Percentiles rank a stretch among this genome's conserved stretches.
Evolutionary conservation across 345 rosid species (phyloP).

Genomic region (Moricandia moricandioides): DNA sequence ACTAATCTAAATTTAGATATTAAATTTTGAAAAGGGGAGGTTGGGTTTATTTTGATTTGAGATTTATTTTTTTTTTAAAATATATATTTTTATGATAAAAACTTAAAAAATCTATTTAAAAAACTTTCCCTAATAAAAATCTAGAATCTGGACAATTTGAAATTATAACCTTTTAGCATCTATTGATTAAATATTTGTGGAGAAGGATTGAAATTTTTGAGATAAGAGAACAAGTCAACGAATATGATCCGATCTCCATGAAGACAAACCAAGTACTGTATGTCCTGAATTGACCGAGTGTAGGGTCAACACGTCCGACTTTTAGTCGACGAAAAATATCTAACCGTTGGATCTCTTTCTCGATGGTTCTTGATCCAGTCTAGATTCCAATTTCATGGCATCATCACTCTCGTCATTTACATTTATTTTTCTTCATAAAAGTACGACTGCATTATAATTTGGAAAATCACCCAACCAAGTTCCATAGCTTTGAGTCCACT

Average conservation of each 20-base stretch:
- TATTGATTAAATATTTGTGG: background rate
- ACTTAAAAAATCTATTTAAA: too few species aligned
- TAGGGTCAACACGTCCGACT: constrained; percentile 22
- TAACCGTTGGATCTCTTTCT: constrained; percentile 10
- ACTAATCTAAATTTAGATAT: too few species aligned
- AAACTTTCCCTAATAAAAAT: too few species aligned
- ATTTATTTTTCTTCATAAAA: background rate
- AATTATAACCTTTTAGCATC: too few species aligned
- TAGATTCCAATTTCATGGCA: background rate
- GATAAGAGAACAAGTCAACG: constrained; percentile 25
- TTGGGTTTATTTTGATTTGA: too few species aligned
- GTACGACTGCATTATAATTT: background rate
- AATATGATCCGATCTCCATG: constrained; percentile 21
- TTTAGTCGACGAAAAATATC: background rate
- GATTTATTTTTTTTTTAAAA: too few species aligned
- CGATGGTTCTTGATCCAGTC: background rate
- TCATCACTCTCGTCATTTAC: constrained; percentile 34
- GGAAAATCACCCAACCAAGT: too few species aligned
- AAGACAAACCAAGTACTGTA: constrained; percentile 24
- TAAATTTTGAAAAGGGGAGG: too few species aligned
- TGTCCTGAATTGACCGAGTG: constrained; percentile 31
- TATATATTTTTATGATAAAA: too few species aligned
- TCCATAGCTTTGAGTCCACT: too few species aligned
- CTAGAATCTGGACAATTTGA: too few species aligned
- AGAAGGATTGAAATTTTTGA: background rate